These are phyloP conservation scores for Cyberlindnera meyerae DNA, from an alignment of 805 yeast genomes.

Conservation along the genomic window DNA sequence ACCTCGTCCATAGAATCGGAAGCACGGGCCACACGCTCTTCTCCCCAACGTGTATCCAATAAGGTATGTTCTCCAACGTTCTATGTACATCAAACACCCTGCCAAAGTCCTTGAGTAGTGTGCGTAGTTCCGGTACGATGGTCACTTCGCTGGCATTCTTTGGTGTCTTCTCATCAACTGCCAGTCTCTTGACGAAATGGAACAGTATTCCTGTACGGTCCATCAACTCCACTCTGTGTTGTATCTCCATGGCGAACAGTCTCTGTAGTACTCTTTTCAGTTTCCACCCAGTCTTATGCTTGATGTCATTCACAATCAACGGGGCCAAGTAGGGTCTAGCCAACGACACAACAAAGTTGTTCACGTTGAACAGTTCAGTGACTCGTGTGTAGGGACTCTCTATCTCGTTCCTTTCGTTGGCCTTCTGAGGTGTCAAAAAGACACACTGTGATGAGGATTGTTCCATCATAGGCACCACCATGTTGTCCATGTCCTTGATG, in stretches of 20 bases:
- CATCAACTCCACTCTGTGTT: conserved; percentile 76
- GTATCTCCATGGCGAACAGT: conserved; percentile 60
- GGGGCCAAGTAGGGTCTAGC: conserved; percentile 96
- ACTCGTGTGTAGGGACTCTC: conserved; percentile 80
- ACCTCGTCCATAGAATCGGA: conserved; percentile 79
- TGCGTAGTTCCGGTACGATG: conserved; percentile 80
- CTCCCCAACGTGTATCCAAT: conserved; percentile 90
- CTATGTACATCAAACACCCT: conserved; percentile 52
- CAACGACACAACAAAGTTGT: conserved; percentile 84
- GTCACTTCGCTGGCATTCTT: conserved; percentile 78
- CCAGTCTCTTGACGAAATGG: conserved; percentile 63
- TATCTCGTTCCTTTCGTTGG: conserved; percentile 35
- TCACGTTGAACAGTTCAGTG: conserved; percentile 90
- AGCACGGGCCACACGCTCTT: conserved; percentile 89
- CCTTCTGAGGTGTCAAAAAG: conserved; percentile 43
- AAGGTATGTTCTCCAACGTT: conserved; percentile 79
- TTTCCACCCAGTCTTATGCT: conserved; percentile 51
- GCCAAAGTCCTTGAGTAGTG: conserved; percentile 36
- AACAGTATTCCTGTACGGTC: conserved; percentile 75
- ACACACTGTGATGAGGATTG: conserved; percentile 31
- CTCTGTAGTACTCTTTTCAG: conserved; percentile 32
- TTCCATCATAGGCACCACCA: conserved; percentile 45
- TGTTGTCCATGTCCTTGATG: conserved; percentile 59
- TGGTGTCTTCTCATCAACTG: conserved; percentile 86
- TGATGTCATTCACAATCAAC: conserved; percentile 73